Percentiles rank a stretch among this genome's conserved stretches.
Evolutionary conservation across 306 rosid species (phyloP).

Genomic region (Cicer judaicum): DNA sequence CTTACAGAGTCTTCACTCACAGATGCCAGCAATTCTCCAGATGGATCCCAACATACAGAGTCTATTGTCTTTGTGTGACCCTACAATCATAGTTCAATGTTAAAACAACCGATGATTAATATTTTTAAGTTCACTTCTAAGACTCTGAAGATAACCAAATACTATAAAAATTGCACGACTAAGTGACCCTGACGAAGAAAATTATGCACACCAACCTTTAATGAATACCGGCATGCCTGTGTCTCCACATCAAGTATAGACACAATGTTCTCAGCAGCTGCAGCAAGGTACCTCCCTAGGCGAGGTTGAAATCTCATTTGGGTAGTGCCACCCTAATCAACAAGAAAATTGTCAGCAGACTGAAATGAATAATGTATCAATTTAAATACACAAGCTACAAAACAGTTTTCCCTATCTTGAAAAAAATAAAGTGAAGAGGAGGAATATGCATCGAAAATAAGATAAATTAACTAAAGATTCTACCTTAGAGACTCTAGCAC

Average conservation of each 20-base stretch:
- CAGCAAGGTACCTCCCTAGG: constrained; percentile 83
- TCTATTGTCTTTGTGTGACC: constrained; percentile 77
- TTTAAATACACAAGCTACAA: constrained; percentile 14
- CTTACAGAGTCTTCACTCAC: constrained; percentile 95
- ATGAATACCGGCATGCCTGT: constrained; percentile 69
- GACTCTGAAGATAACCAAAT: background rate
- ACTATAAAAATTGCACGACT: background rate
- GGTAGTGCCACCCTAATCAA: constrained; percentile 79
- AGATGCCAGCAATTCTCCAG: constrained; percentile 91
- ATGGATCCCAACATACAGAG: constrained; percentile 94
- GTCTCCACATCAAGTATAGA: constrained; percentile 94
- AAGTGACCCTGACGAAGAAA: background rate
- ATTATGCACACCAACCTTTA: constrained; percentile 62
- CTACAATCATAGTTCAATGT: constrained; percentile 53
- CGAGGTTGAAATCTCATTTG: constrained; percentile 96
- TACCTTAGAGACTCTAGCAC: constrained; percentile 78
- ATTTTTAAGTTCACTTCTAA: constrained; percentile 3
- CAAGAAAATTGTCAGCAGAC: constrained; percentile 13
- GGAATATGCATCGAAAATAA: background rate
- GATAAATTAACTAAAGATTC: constrained; percentile 24
- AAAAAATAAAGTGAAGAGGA: background rate
- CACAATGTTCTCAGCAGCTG: constrained; percentile 87
- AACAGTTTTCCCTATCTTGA: background rate
- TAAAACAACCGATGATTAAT: background rate
- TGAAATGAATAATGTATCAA: constrained; percentile 24